Evolutionary conservation across 306 rosid species (phyloP).

Genomic region (Crotalaria pallida): DNA sequence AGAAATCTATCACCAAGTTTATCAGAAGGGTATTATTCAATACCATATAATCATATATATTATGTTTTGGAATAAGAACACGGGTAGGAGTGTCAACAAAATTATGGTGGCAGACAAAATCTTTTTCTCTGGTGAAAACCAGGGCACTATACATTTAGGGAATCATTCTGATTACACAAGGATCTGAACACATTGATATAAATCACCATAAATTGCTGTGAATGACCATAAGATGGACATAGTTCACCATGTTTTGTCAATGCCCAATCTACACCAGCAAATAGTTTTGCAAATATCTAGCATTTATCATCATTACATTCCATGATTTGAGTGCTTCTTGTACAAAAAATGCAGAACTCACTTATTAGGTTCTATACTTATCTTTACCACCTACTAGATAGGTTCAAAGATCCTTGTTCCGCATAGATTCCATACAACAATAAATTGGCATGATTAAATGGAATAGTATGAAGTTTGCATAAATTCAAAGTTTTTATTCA

Average conservation of each 20-base stretch:
- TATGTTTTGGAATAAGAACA: neutral
- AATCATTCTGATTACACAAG: neutral
- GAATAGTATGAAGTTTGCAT: neutral
- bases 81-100: neutral
- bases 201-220: neutral
- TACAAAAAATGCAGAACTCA: neutral
- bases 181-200: neutral
- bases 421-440: neutral
- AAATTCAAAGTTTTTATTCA: neutral
- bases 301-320: neutral
- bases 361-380: neutral
- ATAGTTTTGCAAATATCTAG: neutral
- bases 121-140: neutral
- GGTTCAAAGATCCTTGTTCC: neutral
- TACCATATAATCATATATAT: neutral
- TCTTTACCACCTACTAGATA: neutral
- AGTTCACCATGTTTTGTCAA: neutral
- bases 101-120: neutral
- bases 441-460: neutral
- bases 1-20: neutral
- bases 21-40: neutral
- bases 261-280: neutral
- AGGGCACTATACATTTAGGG: neutral
- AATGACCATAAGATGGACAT: neutral
- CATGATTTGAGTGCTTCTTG: neutral